phyloP scores from a whole-genome alignment of 495 filamentous ascomycete species.

The Trypethelium eluteriae region DNA sequence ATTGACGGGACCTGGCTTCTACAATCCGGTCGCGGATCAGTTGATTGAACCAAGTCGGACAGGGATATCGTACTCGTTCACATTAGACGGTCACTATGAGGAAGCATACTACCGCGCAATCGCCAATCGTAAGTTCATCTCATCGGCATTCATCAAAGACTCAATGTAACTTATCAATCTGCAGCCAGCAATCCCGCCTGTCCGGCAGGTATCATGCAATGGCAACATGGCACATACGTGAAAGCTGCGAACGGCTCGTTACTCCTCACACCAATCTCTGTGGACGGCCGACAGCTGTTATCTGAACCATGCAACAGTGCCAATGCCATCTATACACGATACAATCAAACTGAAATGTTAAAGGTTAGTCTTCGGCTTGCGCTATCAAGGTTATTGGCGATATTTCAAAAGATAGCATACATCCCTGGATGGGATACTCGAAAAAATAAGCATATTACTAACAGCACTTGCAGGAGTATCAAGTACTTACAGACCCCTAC shows the following conservation, averaged over 20 bases:
- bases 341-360: slow-evolving; percentile 60
- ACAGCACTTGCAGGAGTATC: slow-evolving; percentile 47
- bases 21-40: slow-evolving; percentile 60
- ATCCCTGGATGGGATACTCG: not conserved
- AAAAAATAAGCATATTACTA: slow-evolving; percentile 17
- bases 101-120: slow-evolving; percentile 66
- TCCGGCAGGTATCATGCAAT: slow-evolving; percentile 65
- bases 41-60: slow-evolving; percentile 63
- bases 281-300: slow-evolving; percentile 64
- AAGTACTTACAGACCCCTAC: slow-evolving; percentile 55
- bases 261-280: slow-evolving; percentile 52
- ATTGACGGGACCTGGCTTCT: slow-evolving; percentile 68
- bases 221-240: slow-evolving; percentile 63
- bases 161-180: slow-evolving; percentile 15
- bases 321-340: slow-evolving; percentile 55
- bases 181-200: slow-evolving; percentile 57
- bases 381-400: not conserved
- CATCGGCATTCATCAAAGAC: not conserved
- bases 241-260: slow-evolving; percentile 52
- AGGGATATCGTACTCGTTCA: slow-evolving; percentile 79
- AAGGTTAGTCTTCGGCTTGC: slow-evolving; percentile 41
- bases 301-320: slow-evolving; percentile 57
- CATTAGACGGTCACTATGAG: slow-evolving; percentile 63
- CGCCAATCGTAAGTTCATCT: slow-evolving; percentile 57
- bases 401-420: slow-evolving; percentile 7